Conservation (phyloP, 192 early-diverging fungal genomes). For the Geranomyces michiganensis region DNA sequence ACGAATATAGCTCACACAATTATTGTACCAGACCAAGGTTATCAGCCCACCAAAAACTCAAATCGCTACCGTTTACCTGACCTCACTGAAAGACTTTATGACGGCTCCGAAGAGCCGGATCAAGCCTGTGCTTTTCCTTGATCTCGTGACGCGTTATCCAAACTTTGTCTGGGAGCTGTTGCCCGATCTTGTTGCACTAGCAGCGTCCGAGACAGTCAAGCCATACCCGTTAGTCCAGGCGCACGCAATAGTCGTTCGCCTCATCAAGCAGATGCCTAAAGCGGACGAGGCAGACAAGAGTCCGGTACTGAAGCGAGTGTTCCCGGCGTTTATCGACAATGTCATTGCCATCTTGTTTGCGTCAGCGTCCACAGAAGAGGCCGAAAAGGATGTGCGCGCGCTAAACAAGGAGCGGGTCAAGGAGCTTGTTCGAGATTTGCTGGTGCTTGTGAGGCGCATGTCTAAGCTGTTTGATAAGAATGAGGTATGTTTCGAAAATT, state of each 20-base stretch:
- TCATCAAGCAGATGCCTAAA: constrained; percentile 36
- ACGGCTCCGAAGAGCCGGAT: constrained; percentile 72
- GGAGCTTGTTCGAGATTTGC: constrained; percentile 36
- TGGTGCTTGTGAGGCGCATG: constrained; percentile 34
- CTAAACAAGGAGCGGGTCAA: constrained; percentile 42
- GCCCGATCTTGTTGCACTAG: constrained; percentile 47
- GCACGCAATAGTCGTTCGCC: constrained; percentile 31
- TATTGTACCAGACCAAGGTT: neutral
- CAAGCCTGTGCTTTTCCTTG: constrained; percentile 69
- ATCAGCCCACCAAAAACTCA: constrained; percentile 7
- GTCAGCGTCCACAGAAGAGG: constrained; percentile 18
- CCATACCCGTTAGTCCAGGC: constrained; percentile 28
- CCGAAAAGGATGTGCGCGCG: constrained; percentile 21
- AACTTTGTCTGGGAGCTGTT: constrained; percentile 65
- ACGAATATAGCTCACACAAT: no score
- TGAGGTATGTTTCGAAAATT: constrained; percentile 3
- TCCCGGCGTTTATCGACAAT: constrained; percentile 7
- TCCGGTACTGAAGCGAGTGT: constrained; percentile 3
- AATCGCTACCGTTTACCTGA: constrained; percentile 57
- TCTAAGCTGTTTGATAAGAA: constrained; percentile 30
- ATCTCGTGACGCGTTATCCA: constrained; percentile 64
- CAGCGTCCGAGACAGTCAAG: constrained; percentile 7
- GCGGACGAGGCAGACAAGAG: constrained; percentile 4
- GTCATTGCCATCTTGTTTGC: constrained; percentile 21
- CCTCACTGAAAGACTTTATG: constrained; percentile 72